Base-by-base conservation (phyloP, 179 eudicot species). In the Camellia oleifera region DNA sequence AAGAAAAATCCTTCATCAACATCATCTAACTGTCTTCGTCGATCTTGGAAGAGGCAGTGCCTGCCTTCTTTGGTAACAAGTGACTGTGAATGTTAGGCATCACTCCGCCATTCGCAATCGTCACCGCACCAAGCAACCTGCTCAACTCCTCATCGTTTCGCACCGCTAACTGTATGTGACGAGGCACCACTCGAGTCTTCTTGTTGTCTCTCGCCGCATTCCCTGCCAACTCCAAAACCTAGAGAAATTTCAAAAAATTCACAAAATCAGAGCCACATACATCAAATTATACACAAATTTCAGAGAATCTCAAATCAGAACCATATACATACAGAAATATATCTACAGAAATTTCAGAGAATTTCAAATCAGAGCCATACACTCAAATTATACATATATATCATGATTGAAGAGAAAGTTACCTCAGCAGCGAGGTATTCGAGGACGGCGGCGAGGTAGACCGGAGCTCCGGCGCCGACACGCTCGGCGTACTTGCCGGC, bases 381-480 rank as follows among this genome's bases (percentile, higher is more conserved):
- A 56, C 14, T 11, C 3, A 56, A 56, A 13, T 8, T 0, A 9
- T 9, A 3, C 13, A 61, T 0, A n/a, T 4, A 17, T 15, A 15
- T 7, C 9, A 61, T 9, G 17, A 61, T 2, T 4, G 23, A 61
- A 9, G 7, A 7, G 2, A 17, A 13, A 7, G 3, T 15, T 77
- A 84, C 89, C 89, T 86, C 89, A 46, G 89, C 89, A 7, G 89
- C 89, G 5, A 86, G 85, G n/a, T 86, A 86, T 72, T 86, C 88
- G 2, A 86, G 88, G 44, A 86, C 86, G 26, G 89, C 86, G 11
- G 89, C 86, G 45, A 86, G 89, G 61, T 86, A 86, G 20, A 86
- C 86, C 57, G 89, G 89, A 69, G 89, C 89, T 5, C 89, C 89
- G 74, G 86, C 86, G 3, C 89, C 89, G 32, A 86, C 86, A 12